phyloP scores from a whole-genome alignment of 179 eudicot species.

The Beta corolliflora region DNA sequence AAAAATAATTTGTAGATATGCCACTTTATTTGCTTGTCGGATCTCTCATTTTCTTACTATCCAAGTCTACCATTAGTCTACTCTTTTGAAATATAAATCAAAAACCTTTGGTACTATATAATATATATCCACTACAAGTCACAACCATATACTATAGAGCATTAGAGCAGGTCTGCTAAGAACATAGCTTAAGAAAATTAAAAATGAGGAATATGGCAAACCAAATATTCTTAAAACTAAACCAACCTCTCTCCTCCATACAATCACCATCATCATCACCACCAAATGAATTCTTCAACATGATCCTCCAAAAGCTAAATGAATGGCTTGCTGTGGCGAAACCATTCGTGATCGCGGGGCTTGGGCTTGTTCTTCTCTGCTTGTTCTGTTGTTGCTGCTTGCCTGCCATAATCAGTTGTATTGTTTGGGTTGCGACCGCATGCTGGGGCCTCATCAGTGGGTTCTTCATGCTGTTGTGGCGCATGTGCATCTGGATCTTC shows the following conservation, averaged over 20 bases:
- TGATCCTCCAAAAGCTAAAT: constrained; percentile 1
- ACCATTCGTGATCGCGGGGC: neutral
- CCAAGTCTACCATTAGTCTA: neutral
- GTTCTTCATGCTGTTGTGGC: neutral
- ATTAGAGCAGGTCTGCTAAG: no score
- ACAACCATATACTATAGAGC: no score
- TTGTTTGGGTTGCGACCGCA: neutral
- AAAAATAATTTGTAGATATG: no score
- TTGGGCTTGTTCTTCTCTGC: neutral
- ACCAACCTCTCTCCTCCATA: no score
- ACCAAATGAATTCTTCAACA: neutral
- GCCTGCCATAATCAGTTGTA: neutral
- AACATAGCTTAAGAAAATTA: no score
- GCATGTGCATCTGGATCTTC: neutral
- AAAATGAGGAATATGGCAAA: neutral
- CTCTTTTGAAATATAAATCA: no score
- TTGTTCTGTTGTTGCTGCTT: constrained; percentile 10
- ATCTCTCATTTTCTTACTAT: neutral
- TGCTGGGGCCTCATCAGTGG: neutral
- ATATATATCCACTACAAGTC: no score
- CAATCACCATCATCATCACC: no score
- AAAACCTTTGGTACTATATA: no score
- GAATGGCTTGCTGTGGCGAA: constrained; percentile 6
- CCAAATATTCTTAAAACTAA: no score
- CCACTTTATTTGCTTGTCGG: neutral